Evolutionary conservation across 768 basidiomycete species (phyloP).

Genomic region (Pluteus cervinus): DNA sequence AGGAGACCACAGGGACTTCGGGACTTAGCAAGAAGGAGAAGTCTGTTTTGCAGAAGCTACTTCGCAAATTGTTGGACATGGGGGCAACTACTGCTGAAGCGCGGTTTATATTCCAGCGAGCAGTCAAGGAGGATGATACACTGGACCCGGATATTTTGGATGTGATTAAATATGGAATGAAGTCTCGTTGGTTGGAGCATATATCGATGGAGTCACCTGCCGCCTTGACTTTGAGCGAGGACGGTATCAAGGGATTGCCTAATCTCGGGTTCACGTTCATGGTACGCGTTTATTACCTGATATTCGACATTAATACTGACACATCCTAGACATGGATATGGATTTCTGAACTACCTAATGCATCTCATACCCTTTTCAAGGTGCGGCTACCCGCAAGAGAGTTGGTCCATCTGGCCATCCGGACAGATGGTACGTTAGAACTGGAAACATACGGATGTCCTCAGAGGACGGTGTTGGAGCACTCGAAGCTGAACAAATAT

Average conservation of each 20-base stretch:
- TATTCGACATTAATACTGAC: constrained; percentile 2
- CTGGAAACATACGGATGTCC: constrained; percentile 33
- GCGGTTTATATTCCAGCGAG: constrained; percentile 55
- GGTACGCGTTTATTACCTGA: constrained; percentile 30
- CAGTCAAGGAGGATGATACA: constrained; percentile 35
- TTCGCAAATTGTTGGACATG: constrained; percentile 69
- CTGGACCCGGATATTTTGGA: constrained; percentile 65
- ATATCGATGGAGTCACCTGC: constrained; percentile 60
- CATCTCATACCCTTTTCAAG: constrained; percentile 32
- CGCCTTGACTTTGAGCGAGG: constrained; percentile 41
- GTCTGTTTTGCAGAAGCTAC: constrained; percentile 51
- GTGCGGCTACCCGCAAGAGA: constrained; percentile 20
- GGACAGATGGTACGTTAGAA: constrained; percentile 52
- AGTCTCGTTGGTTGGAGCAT: constrained; percentile 74
- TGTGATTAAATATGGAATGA: constrained; percentile 63
- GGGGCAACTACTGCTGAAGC: constrained; percentile 62
- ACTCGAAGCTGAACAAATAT: constrained; percentile 40
- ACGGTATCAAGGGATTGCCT: constrained; percentile 48
- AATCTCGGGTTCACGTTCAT: constrained; percentile 66
- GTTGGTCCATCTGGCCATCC: constrained; percentile 40
- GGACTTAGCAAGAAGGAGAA: constrained; percentile 41
- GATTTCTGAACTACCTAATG: constrained; percentile 33
- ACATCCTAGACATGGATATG: constrained; percentile 42
- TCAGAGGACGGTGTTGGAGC: constrained; percentile 35
- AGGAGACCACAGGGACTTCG: constrained; percentile 9